Evolutionary conservation across 441 rosid genomes (phyloP).

Genomic region (Brassica hybrid): DNA sequence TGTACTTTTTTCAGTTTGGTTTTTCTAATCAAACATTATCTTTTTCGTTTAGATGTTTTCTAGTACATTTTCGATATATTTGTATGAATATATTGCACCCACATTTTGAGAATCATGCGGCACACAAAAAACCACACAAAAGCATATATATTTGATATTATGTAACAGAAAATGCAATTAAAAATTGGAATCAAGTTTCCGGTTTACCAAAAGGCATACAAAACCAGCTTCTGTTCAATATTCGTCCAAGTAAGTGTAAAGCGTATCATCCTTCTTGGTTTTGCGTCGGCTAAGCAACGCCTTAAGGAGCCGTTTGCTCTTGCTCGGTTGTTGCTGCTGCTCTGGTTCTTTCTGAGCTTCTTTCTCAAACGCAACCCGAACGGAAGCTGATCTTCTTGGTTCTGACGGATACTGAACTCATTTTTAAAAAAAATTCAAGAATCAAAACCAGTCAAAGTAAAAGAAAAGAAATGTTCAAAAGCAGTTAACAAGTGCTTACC

Average conservation of each 20-base stretch:
- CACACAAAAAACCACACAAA: conserved; percentile 13
- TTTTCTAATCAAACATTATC: background rate
- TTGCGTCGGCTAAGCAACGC: conserved; percentile 92
- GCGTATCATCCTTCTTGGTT: conserved; percentile 86
- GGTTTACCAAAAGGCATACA: conserved; percentile 14
- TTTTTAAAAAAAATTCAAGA: background rate
- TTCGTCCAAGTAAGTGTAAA: conserved; percentile 90
- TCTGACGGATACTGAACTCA: conserved; percentile 77
- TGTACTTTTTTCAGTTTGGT: background rate
- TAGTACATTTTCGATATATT: background rate
- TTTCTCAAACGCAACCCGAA: conserved; percentile 65
- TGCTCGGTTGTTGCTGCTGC: conserved; percentile 66
- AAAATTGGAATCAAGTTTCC: conserved; percentile 13
- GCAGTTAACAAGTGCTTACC: conserved; percentile 48
- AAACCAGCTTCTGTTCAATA: conserved; percentile 51
- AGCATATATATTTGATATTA: conserved; percentile 17
- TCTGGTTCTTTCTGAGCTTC: conserved; percentile 61
- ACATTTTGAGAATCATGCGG: background rate
- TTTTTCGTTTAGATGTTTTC: background rate
- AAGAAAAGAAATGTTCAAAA: background rate
- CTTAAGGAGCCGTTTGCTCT: conserved; percentile 87
- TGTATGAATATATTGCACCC: conserved; percentile 10
- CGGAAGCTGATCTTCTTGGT: conserved; percentile 81
- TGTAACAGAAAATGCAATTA: conserved; percentile 12
- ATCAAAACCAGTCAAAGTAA: conserved; percentile 1